Percentiles rank a stretch among this genome's conserved stretches.
Evolutionary conservation across 2,329 filamentous ascomycete genomes (phyloP).

Genomic region (Aspergillus fructus): DNA sequence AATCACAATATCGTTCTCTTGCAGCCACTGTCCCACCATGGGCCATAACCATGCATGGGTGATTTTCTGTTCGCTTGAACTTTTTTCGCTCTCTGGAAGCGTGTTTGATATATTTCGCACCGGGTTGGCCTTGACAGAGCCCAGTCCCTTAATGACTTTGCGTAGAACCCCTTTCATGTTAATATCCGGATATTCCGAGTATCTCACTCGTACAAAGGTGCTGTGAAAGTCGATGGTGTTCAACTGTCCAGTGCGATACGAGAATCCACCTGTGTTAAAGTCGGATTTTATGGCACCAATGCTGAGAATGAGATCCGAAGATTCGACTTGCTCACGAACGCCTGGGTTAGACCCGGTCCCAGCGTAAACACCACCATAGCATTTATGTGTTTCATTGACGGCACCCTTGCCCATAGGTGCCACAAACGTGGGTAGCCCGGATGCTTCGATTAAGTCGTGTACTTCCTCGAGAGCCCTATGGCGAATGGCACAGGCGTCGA

Average conservation of each 20-base stretch:
- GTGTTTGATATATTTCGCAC: slow-evolving; percentile 59
- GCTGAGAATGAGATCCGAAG: slow-evolving; percentile 43
- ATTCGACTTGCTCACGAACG: slow-evolving; percentile 41
- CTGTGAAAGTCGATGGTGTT: slow-evolving; percentile 83
- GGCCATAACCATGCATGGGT: slow-evolving; percentile 68
- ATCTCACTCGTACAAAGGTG: slow-evolving; percentile 69
- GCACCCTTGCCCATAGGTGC: slow-evolving; percentile 88
- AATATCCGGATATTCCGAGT: slow-evolving; percentile 75
- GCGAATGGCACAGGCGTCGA: slow-evolving; percentile 80
- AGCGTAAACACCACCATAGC: slow-evolving; percentile 80
- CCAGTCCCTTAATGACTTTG: slow-evolving; percentile 63
- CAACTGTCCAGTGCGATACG: slow-evolving; percentile 74
- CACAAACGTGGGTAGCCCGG: slow-evolving; percentile 77
- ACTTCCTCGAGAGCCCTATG: slow-evolving; percentile 73
- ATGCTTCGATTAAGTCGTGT: slow-evolving; percentile 69
- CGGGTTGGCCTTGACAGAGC: slow-evolving; percentile 55
- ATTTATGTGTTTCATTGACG: slow-evolving; percentile 72
- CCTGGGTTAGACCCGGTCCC: slow-evolving; percentile 68
- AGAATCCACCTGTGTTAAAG: slow-evolving; percentile 67
- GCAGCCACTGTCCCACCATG: slow-evolving; percentile 69
- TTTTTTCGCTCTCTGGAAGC: slow-evolving; percentile 36
- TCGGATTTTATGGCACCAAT: slow-evolving; percentile 48
- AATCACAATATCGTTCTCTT: slow-evolving; percentile 71
- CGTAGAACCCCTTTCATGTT: slow-evolving; percentile 77
- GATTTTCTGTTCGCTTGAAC: slow-evolving; percentile 39